Base-by-base conservation (phyloP, 805 yeast genomes). In the Saturnispora halmiae region DNA sequence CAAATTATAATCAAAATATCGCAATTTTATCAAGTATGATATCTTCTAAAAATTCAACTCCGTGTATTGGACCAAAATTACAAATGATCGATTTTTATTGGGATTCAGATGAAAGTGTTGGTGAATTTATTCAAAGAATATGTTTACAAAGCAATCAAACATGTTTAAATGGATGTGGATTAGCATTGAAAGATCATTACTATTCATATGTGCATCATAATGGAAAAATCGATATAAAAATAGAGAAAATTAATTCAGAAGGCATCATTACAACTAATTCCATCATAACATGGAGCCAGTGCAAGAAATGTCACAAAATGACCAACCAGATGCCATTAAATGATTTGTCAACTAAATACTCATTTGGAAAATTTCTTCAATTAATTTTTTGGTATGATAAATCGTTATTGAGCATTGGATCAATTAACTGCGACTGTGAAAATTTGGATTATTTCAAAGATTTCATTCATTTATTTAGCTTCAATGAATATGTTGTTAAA, bases 341-440 rank as follows among this genome's bases (percentile, higher is more conserved):
- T 51, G 90, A 86, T 36, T 78, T 78, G 30, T 79, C 96, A 0
- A 88, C 94, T 80, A 86, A 80, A 53, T 79, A 79, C 48, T 90
- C 97, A 0, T 80, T 92, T 60, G 98, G 97, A 0, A 94, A 94
- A 55, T 92, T 83, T 55, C 64, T 92, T 19, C 97, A 92, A 62
- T 64, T 88, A 18, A 67, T 82, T 24, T 88, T 88, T 55, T 86
- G 94, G 83, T 43, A 36, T 30, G 45, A 46, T 25, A 41, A 35
- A 11, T 31, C 43, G 6, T 26, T 39, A 22, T 41, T 46, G 6
- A 38, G 41, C 16, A 22, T 41, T 6, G 38, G 34, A 22, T 38
- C 36, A 28, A 35, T 31, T 24, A 35, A 21, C 14, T 74, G 82
- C 41, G 63, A 76, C 29, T 92, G 98, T 58, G 19, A 34, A 11